Conservation (phyloP, 495 filamentous ascomycete genomes). For the Neurospora discreta region DNA sequence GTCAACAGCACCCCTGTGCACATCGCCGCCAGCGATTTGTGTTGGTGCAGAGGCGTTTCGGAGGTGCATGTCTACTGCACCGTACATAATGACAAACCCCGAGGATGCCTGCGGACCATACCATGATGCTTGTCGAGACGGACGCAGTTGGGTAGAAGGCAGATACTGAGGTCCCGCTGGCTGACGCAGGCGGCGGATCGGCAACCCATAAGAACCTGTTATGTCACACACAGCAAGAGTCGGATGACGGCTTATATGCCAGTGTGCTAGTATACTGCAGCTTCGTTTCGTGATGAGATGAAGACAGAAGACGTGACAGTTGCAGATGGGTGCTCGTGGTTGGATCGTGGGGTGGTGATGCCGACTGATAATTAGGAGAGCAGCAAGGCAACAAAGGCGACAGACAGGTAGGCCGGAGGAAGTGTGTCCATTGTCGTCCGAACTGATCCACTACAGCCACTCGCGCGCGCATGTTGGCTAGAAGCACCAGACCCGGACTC, state of each 20-base stretch:
- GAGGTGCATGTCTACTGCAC: not conserved
- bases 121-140: not conserved
- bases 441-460: not conserved
- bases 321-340: not conserved
- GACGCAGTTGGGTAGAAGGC: not conserved
- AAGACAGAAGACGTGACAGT: not conserved
- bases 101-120: not conserved
- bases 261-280: not conserved
- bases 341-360: not conserved
- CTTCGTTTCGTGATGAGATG: not conserved
- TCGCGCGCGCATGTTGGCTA: not conserved
- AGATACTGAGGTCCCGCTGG: not conserved
- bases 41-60: not conserved
- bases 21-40: not conserved
- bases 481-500: not conserved
- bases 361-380: not conserved
- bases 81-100: not conserved
- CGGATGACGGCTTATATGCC: not conserved
- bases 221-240: not conserved
- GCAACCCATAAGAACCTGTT: not conserved
- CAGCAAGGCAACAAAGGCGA: not conserved
- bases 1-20: constrained; percentile 13
- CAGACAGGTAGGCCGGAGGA: not conserved
- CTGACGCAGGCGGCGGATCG: not conserved
- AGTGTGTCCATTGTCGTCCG: not conserved